Base-by-base conservation (phyloP, 805 yeast genomes). In the Tetrapisispora nanseiensis region DNA sequence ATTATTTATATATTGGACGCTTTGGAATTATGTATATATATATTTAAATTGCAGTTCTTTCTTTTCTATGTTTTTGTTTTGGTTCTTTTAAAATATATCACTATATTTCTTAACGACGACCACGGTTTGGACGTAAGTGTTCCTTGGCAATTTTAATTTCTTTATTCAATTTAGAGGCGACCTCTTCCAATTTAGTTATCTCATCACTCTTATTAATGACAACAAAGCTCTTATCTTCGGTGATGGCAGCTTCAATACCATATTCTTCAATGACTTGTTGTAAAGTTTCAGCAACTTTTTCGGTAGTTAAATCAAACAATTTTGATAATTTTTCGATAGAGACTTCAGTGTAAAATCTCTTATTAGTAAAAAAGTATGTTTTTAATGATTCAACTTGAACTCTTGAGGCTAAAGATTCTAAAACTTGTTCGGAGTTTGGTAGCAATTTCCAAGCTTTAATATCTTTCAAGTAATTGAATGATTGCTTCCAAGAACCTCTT, bases 301-400 rank as follows among this genome's bases (percentile, higher is more conserved):
- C 68, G 46, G 66, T 70, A 13, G 74, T 61, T 39, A 90, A 67
- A 52, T 78, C 80, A 61, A 90, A 92, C 47, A 78, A 71, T 39
- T 69, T 59, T 19, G 86, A 68, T 55, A 92, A 70, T 51, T 77
- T 77, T 15, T 69, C 62, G 39, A 87, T 63, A 3, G 95, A 80
- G 43, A 90, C 73, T 49, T 83, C 82, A 47, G 80, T 69, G 68
- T 81, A 87, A 54, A 78, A 80, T 27, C 79, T 65, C 59, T 84
- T 85, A 69, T 82, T 87, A 49, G 84, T 80, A 72, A 86, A 84
- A 50, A 92, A 71, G 64, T 84, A 92, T n/a, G 97, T 86, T 67
- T 95, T 79, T 59, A 92, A 74, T 37, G 96, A 95, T 66, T 86
- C 95, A 42, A 78, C 69, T 70, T 92, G 95, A 55, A 94, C 74